These are phyloP conservation scores for Jamesozyma jinghongensis DNA, from an alignment of 805 yeast genomes.

Conservation along the genomic window DNA sequence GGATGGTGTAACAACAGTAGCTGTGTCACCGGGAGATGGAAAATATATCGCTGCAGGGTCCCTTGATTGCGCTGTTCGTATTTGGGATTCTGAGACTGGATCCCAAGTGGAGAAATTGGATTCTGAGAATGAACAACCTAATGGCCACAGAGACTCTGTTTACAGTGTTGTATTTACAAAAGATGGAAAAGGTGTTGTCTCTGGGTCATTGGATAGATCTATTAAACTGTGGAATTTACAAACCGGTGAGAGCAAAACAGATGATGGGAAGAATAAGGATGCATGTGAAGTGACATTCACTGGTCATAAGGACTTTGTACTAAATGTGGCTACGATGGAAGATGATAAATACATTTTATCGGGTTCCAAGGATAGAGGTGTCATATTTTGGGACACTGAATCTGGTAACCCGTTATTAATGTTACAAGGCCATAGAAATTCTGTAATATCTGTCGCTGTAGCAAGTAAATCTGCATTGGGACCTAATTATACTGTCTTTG, in stretches of 20 bases:
- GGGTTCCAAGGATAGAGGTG: slow-evolving; percentile 96
- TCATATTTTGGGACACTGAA: slow-evolving; percentile 89
- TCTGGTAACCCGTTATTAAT: slow-evolving; percentile 87
- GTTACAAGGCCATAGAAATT: slow-evolving; percentile 95
- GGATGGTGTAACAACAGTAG: slow-evolving; percentile 97
- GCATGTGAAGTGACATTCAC: slow-evolving; percentile 83
- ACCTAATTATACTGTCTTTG: slow-evolving; percentile 63
- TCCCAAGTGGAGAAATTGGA: slow-evolving; percentile 87
- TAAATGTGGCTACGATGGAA: slow-evolving; percentile 89
- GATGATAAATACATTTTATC: slow-evolving; percentile 84
- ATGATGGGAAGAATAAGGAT: slow-evolving; percentile 33
- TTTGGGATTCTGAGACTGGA: slow-evolving; percentile 93
- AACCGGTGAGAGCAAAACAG: slow-evolving; percentile 18
- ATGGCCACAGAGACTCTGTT: slow-evolving; percentile 94
- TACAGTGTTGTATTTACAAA: slow-evolving; percentile 91
- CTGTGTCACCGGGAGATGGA: slow-evolving; percentile 86
- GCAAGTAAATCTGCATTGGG: slow-evolving; percentile 65
- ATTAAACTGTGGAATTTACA: slow-evolving; percentile 81
- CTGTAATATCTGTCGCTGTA: slow-evolving; percentile 90
- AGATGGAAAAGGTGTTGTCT: slow-evolving; percentile 82
- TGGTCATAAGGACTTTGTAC: slow-evolving; percentile 94
- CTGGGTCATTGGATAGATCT: slow-evolving; percentile 92
- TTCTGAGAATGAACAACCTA: slow-evolving; percentile 76
- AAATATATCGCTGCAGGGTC: slow-evolving; percentile 93
- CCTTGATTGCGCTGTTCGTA: slow-evolving; percentile 87